These are phyloP conservation scores for Exophiala bonariae DNA, from an alignment of 2,329 filamentous ascomycete genomes.

Conservation along the genomic window DNA sequence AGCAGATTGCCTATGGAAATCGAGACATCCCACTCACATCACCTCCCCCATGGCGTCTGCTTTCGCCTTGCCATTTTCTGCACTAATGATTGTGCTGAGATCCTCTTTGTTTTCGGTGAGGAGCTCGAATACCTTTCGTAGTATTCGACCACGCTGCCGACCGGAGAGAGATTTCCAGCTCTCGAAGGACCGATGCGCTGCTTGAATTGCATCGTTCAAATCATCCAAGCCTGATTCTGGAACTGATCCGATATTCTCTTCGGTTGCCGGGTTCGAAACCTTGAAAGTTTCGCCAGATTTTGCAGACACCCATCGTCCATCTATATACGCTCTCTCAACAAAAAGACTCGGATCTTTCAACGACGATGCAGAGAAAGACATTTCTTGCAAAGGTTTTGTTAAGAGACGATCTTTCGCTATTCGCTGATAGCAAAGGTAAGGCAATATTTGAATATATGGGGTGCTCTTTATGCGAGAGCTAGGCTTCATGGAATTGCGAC, in stretches of 20 bases:
- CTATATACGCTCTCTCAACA: conserved; percentile 22
- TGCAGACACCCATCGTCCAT: conserved; percentile 68
- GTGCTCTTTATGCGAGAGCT: neutral
- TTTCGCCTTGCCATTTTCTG: conserved; percentile 60
- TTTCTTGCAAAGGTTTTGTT: conserved; percentile 1
- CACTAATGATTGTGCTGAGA: conserved; percentile 51
- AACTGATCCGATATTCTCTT: conserved; percentile 75
- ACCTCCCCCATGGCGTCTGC: conserved; percentile 50
- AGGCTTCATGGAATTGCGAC: neutral
- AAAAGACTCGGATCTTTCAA: conserved; percentile 17
- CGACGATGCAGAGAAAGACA: conserved; percentile 14
- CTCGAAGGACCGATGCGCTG: conserved; percentile 70
- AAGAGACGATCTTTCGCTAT: neutral
- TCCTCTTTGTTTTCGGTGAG: conserved; percentile 66
- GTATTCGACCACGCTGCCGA: conserved; percentile 60
- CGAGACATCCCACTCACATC: too few relatives aligned
- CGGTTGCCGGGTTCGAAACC: conserved; percentile 77
- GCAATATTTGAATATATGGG: neutral
- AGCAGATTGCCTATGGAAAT: too few relatives aligned
- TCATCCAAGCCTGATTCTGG: conserved; percentile 78
- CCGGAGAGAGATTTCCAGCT: conserved; percentile 60
- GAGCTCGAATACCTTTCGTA: conserved; percentile 66
- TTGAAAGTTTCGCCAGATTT: conserved; percentile 88
- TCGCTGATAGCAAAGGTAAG: neutral
- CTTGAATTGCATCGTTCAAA: conserved; percentile 75